Percentiles rank a stretch among this genome's conserved stretches.
Conservation (phyloP, 768 basidiomycete genomes). For the Leccinum olivaceopallidum region DNA sequence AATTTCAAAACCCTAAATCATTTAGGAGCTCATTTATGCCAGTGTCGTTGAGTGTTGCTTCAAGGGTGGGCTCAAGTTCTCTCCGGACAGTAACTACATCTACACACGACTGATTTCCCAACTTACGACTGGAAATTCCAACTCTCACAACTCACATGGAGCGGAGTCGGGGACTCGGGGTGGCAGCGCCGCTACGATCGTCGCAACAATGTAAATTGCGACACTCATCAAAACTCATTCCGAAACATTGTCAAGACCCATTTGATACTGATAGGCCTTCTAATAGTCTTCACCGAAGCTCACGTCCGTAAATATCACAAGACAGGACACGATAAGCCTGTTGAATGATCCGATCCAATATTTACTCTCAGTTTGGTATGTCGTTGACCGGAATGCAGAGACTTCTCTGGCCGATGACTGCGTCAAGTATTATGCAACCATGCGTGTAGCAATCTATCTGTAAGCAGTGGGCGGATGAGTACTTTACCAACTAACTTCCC, state of each 20-base stretch:
- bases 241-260: not conserved
- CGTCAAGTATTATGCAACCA: not conserved
- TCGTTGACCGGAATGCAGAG: not conserved
- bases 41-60: too few relatives aligned
- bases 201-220: too few relatives aligned
- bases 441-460: not conserved
- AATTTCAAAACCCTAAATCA: too few relatives aligned
- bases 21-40: too few relatives aligned
- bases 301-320: not conserved
- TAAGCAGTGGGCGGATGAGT: not conserved
- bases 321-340: not conserved
- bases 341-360: not conserved
- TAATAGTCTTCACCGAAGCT: not conserved
- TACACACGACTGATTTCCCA: too few relatives aligned
- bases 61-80: too few relatives aligned
- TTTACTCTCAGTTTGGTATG: not conserved
- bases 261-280: not conserved
- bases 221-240: not conserved
- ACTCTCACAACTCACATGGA: too few relatives aligned
- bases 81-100: too few relatives aligned
- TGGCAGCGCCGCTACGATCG: too few relatives aligned
- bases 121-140: too few relatives aligned
- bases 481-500: not conserved
- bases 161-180: too few relatives aligned
- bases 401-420: not conserved